These are phyloP conservation scores for Usnea hakonensis DNA, from an alignment of 495 filamentous ascomycete genomes.

Conservation along the genomic window DNA sequence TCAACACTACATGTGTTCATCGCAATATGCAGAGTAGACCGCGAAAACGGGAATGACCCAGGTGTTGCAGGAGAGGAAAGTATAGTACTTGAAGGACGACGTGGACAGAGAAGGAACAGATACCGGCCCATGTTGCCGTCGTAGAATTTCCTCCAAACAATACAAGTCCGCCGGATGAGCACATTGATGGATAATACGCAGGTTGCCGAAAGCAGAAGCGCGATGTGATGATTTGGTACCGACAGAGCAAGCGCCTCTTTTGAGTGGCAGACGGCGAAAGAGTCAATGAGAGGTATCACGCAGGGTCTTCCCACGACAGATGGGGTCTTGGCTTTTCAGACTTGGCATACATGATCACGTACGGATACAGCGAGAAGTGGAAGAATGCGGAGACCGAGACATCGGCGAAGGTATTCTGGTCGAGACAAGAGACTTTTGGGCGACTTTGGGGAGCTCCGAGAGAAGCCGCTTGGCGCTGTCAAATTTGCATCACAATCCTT, in stretches of 20 bases:
- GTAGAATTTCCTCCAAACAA: neutral
- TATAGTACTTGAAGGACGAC: neutral
- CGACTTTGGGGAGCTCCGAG: too few species aligned
- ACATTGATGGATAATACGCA: neutral
- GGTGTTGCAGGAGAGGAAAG: neutral
- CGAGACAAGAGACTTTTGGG: too few species aligned
- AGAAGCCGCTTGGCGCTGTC: conserved; percentile 12
- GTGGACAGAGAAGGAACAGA: neutral
- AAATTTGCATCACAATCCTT: neutral
- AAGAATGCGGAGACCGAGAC: neutral
- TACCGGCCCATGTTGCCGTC: neutral
- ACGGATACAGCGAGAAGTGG: too few species aligned
- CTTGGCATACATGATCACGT: too few species aligned
- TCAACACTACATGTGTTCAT: neutral
- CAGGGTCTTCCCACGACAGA: neutral
- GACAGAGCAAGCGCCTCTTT: neutral
- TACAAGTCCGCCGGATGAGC: neutral
- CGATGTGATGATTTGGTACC: neutral
- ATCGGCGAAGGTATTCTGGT: neutral
- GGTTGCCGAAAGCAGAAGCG: neutral
- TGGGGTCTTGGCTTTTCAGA: neutral
- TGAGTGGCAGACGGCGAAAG: neutral
- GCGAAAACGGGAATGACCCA: neutral
- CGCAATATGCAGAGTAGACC: neutral
- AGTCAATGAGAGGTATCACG: neutral